phyloP scores from a whole-genome alignment of 345 rosid genomes.

The Leavenworthia alabamica region DNA sequence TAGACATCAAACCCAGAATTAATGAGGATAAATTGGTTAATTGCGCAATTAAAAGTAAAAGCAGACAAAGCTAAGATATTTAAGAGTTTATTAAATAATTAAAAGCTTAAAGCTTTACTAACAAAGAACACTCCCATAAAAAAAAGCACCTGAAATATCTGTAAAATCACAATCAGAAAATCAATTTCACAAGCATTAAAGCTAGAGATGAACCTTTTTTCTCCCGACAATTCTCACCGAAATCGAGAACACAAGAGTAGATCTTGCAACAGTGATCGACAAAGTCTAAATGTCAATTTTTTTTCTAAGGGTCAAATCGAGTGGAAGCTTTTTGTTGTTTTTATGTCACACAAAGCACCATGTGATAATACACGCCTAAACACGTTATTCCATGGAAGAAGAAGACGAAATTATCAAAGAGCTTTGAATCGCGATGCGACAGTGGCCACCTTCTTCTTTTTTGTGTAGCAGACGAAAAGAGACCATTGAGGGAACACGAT shows the following conservation, averaged over 20 bases:
- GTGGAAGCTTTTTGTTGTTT: conserved; percentile 11
- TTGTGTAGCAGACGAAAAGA: background rate
- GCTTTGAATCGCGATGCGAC: conserved; percentile 10
- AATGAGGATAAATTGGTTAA: background rate
- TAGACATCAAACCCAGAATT: background rate
- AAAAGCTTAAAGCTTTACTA: background rate
- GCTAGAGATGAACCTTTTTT: background rate
- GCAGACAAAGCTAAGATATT: background rate
- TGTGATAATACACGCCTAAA: conserved; percentile 11
- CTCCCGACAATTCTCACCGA: conserved; percentile 6
- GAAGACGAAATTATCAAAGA: conserved; percentile 9
- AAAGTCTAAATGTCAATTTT: conserved; percentile 1
- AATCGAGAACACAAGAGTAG: conserved; percentile 8
- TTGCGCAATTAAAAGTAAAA: background rate
- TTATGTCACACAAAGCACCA: conserved; percentile 12
- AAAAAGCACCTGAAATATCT: background rate
- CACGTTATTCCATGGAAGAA: conserved; percentile 20
- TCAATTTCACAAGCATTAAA: background rate
- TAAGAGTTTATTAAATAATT: background rate
- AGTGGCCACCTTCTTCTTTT: background rate
- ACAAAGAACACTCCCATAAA: conserved; percentile 10
- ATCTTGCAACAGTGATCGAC: conserved; percentile 17
- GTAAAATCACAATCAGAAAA: conserved; percentile 22
- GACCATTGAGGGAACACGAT: conserved; percentile 18
- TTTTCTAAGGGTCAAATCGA: background rate